These are phyloP conservation scores for Pseudozyma tsukubaensis DNA, from an alignment of 1,284 basidiomycete genomes.

Conservation along the genomic window DNA sequence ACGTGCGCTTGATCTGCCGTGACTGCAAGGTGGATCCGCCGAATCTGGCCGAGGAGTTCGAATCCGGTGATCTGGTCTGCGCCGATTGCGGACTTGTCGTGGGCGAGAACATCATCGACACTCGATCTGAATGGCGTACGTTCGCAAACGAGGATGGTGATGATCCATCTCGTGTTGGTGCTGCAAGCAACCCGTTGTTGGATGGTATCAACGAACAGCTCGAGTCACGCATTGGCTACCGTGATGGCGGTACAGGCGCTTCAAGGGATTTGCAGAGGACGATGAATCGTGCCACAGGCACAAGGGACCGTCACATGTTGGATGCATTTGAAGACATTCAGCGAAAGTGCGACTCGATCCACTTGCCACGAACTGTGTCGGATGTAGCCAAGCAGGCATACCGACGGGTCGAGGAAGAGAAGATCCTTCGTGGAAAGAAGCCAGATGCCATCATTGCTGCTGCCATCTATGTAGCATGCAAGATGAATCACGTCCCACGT, in stretches of 20 bases:
- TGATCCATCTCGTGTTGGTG: constrained; percentile 99
- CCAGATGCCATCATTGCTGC: constrained; percentile 93
- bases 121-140: constrained; percentile 95
- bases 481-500: constrained; percentile 90
- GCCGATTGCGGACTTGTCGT: constrained; percentile 94
- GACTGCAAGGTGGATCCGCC: constrained; percentile 93
- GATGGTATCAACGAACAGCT: constrained; percentile 90
- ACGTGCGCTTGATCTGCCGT: constrained; percentile 75
- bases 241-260: constrained; percentile 91
- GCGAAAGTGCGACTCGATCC: constrained; percentile 93
- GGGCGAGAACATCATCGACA: constrained; percentile 96
- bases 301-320: constrained; percentile 84
- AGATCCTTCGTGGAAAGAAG: constrained; percentile 89
- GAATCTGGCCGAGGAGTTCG: constrained; percentile 95
- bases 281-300: constrained; percentile 76
- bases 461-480: constrained; percentile 97
- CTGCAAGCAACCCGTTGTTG: constrained; percentile 89
- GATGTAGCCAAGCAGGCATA: constrained; percentile 97
- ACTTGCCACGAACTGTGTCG: constrained; percentile 90
- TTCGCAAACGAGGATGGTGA: constrained; percentile 97
- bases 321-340: constrained; percentile 91
- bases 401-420: constrained; percentile 95
- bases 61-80: constrained; percentile 96
- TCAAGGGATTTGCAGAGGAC: constrained; percentile 93
- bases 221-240: constrained; percentile 92